These are phyloP conservation scores for Cystobasidiaceae sp. DNA, from an alignment of 1,284 basidiomycete species.

Conservation along the genomic window DNA sequence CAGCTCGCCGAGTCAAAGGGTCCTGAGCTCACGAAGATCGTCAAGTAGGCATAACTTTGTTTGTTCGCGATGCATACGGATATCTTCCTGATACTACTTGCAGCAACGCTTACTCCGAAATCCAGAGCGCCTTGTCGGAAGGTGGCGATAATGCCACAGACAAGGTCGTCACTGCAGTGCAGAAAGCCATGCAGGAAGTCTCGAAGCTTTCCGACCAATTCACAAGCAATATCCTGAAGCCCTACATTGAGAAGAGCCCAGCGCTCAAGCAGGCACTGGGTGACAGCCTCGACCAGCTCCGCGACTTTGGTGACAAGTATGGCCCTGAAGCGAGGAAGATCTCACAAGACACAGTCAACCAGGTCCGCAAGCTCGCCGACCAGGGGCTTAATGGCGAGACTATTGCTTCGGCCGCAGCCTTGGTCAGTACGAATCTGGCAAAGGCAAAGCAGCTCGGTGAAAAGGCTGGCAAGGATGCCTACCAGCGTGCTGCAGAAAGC, in stretches of 20 bases:
- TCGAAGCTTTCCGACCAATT: constrained; percentile 36
- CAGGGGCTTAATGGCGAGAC: constrained; percentile 39
- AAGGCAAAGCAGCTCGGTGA: constrained; percentile 35
- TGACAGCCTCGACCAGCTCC: constrained; percentile 35
- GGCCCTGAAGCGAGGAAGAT: constrained; percentile 41
- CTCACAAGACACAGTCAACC: constrained; percentile 35
- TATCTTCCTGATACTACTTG: background rate
- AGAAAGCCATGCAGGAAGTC: constrained; percentile 30
- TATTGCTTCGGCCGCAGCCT: constrained; percentile 34
- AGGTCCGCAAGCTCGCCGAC: constrained; percentile 34
- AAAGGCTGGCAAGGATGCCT: constrained; percentile 39
- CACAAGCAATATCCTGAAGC: constrained; percentile 30
- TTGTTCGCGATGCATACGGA: too few species aligned
- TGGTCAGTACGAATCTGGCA: constrained; percentile 36
- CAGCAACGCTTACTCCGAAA: constrained; percentile 32
- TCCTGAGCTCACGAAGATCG: constrained; percentile 50
- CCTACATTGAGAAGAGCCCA: constrained; percentile 39
- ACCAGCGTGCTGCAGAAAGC: constrained; percentile 33
- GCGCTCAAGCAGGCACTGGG: constrained; percentile 37
- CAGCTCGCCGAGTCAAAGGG: constrained; percentile 50
- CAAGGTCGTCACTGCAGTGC: constrained; percentile 20
- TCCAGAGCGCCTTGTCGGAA: constrained; percentile 22
- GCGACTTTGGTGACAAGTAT: constrained; percentile 40
- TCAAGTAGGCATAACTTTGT: constrained; percentile 44
- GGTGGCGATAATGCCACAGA: constrained; percentile 28